Evolutionary conservation across 2,329 filamentous ascomycete genomes (phyloP), one percentile per base, ranked within the genome.

Genomic region (Penicillium palitans): DNA sequence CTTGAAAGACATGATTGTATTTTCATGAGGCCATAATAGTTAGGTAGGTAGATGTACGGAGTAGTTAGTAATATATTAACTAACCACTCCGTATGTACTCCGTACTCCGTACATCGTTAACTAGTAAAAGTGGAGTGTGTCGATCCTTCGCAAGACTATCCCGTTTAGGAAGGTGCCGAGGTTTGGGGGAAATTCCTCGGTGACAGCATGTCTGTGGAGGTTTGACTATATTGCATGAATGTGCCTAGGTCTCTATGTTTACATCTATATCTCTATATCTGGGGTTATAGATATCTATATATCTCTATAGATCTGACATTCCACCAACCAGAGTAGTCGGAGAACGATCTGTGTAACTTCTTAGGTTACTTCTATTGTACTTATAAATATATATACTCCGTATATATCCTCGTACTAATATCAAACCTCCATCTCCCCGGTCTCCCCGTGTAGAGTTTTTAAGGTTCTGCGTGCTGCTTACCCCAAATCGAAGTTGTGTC

Each of bases 1-100:
- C n/a, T 56, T 55, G 13, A 66, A 25, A 15, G 63, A 56, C 66
- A 70, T 69, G 10, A 51, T 15, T 35, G 27, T 44, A 42, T n/a
- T 42, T 13, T 25, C 5, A 33, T 12, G 35, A n/a, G 33, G 15
- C 41, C 35, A 33, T 33, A 19, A 39, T 33, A 35, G 13, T 15
- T 35, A 0, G 19, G 19, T 21, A 21, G 33, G 13, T 17, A 35
- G 13, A 17, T 35, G 15, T 35, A 25, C 25, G 5, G 25, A 25
- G 5, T 25, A 35, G 6, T 8, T 25, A 35, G 6, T 8, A 35
- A 17, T 35, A 35, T 35, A 35, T 35, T 35, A 35, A 17, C 15
- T 35, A 25, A 6, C 5, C 6, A 25, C 4, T 25, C 19, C 19
- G 19, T 21, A 21, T 21, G 19, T 25, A 25, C n/a, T n/a, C n/a